Evolutionary conservation across 208 protist species (phyloP), one percentile per base, ranked within the genome.

Genomic region (Trypanosoma lewisi): DNA sequence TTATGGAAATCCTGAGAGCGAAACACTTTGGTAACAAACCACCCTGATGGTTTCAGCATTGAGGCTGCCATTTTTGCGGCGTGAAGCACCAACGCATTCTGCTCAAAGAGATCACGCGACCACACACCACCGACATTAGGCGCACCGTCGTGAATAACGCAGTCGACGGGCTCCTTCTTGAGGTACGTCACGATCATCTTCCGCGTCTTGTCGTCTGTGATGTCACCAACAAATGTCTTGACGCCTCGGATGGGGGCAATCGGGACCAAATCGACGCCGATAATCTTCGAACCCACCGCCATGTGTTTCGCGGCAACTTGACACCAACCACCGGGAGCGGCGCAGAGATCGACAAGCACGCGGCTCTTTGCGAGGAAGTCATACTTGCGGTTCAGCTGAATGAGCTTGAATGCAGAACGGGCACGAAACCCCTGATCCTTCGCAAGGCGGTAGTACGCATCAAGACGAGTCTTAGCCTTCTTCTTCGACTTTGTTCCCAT

Each of bases 1-100:
- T 97, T 91, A 67, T 98, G 96, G 83, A 99, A 99, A 82, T 99
- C 97, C 23, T 91, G 73, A 11, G 97, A 99, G 39, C 99, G 87
- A 87, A 99, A 99, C 9, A 99, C 97, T 86, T 99, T 99, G n/a
- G 98, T 99, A 0, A 99, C 92, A 75, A 99, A 99, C 80, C 80
- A 95, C 41, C 97, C 97, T 30, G 82, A 84, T 16, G 80, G 64
- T 27, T 75, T 74, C 45, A 99, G 79, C 72, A 99, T 97, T 57
- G 98, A 79, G 42, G 87, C 94, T 12, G 98, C 97, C 74, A 99
- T 95, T 78, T 98, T 98, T 4, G 97, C 76, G 21, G 98, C 87
- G 28, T 91, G 68, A 12, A 99, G 83, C 42, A 96, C 91, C 5
- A 99, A 87, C 12, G 98, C 91, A 58, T 89, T 92, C 78, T 99